Evolutionary conservation across 768 basidiomycete genomes (phyloP), one percentile per base, ranked within the genome.

Genomic region (Rhizopogon salebrosus): DNA sequence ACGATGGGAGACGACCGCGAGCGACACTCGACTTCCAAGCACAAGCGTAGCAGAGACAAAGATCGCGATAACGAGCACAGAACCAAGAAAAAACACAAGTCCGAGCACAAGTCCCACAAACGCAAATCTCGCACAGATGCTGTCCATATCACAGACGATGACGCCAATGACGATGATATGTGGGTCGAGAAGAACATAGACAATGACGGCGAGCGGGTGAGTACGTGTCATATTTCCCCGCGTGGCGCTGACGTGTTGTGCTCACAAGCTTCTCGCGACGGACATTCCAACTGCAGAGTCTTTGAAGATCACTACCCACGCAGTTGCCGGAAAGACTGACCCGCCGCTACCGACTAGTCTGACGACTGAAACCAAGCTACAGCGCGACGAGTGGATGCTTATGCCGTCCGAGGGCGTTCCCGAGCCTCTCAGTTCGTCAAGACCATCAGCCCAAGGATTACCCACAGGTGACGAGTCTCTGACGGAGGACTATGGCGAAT

Each of bases 341-440:
- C 73, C 79, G 0, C 57, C 70, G 2, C 72, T 80, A n/a, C 84
- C 85, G 1, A 71, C 70, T 8, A 62, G 66, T n/a, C 56, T 70
- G 4, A 57, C 60, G 4, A 73, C 83, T 4, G 81, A 82, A 56
- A 72, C 80, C 0, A 70, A 69, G 24, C 59, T 86, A 13, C 73
- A 82, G 61, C 79, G 92, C 18, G 92, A 94, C 56, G 85, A 91
- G 35, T 98, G 95, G 95, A 95, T 97, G 93, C 70, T 94, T 27
- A 54, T 67, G n/a, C 75, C 76, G 23, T 55, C 66, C n/a, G 46
- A 54, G 0, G 53, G 52, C 14, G 29, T 41, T 1, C 43, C 45
- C 4, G 70, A 69, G 38, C 72, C 77, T 36, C 53, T 60, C 18
- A 63, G 54, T 35, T 59, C 68, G 11, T 60, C 71, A 45, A 57